phyloP scores from a whole-genome alignment of 2,329 filamentous ascomycete species.

The Sporothrix mexicana region DNA sequence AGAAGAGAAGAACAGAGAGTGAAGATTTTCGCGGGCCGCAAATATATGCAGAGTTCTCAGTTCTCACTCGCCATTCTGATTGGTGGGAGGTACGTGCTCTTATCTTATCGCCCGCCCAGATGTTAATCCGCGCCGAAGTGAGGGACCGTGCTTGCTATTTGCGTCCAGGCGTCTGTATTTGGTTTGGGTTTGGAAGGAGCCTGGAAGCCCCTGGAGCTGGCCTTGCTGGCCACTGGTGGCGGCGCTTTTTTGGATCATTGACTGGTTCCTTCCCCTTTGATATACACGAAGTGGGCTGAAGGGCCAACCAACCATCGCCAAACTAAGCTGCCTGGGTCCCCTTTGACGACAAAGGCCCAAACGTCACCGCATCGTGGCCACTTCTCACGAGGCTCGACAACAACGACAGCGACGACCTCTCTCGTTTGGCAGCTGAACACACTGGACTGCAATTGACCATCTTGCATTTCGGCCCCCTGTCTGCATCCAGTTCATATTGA shows the following conservation, averaged over 20 bases:
- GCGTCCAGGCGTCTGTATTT: background rate
- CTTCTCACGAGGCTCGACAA: constrained; percentile 16
- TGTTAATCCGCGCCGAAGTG: constrained; percentile 20
- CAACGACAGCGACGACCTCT: constrained; percentile 7
- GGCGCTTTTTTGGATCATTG: background rate
- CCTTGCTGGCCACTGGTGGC: background rate
- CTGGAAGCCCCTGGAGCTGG: constrained; percentile 11
- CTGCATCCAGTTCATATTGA: background rate
- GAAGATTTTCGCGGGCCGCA: constrained; percentile 33
- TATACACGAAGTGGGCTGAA: constrained; percentile 25
- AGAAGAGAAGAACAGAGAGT: constrained; percentile 32
- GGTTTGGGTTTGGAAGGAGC: constrained; percentile 2
- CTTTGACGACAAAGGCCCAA: constrained; percentile 25
- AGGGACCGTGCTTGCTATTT: constrained; percentile 1
- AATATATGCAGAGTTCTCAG: constrained; percentile 10
- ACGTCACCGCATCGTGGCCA: constrained; percentile 31
- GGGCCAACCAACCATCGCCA: constrained; percentile 17
- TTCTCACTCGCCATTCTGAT: background rate
- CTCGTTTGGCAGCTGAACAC: background rate
- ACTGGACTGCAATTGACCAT: background rate
- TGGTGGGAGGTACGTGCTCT: constrained; percentile 26
- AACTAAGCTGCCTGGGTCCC: constrained; percentile 27
- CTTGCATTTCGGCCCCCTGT: background rate
- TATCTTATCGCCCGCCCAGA: background rate
- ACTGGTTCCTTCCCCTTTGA: background rate